Evolutionary conservation across 805 yeast species (phyloP), one percentile per base, ranked within the genome.

Genomic region (Schwanniomyces polymorphus): DNA sequence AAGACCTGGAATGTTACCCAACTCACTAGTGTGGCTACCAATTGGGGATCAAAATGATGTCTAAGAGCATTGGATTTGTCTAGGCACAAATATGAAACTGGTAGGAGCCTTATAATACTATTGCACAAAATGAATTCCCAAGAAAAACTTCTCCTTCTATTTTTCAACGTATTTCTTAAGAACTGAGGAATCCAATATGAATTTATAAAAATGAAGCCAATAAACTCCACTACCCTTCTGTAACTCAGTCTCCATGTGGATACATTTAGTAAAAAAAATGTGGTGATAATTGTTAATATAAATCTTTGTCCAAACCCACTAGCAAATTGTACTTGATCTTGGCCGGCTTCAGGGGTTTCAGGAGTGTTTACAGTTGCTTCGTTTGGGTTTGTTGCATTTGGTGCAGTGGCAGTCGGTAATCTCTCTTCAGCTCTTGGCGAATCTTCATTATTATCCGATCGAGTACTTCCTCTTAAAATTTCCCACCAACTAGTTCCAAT

Each of bases 161-260:
- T 92, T 44, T 88, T 76, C 26, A 84, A 62, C 2, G 84, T 80
- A 60, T 90, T 89, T 61, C 97, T 75, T 55, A 83, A 84, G 38
- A 88, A 85, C 64, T 91, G 98, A 1, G 97, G 97, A 12, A 88
- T 54, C 97, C 97, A 91, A 55, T 80, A 85, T 1, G 96, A 86
- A 61, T 83, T 86, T 26, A 85, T 55, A 1, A 75, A 42, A 1
- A 82, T 49, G 8, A 85, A 61, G 1, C 79, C 66, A 4, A 77
- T 43, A 46, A 78, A 81, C 59, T 90, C 97, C 57, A 84, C 80
- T 1, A 71, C 54, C 25, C 63, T 64, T 46, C 96, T 68, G 33
- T 79, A 67, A 16, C 61, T 67, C 17, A 72, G 72, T 35, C 91
- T 84, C 95, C 94, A 88, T 40, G 80, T 63, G 1, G 75, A 58